Conservation (phyloP, 2,329 filamentous ascomycete genomes). For the Fusarium fujikuroi region DNA sequence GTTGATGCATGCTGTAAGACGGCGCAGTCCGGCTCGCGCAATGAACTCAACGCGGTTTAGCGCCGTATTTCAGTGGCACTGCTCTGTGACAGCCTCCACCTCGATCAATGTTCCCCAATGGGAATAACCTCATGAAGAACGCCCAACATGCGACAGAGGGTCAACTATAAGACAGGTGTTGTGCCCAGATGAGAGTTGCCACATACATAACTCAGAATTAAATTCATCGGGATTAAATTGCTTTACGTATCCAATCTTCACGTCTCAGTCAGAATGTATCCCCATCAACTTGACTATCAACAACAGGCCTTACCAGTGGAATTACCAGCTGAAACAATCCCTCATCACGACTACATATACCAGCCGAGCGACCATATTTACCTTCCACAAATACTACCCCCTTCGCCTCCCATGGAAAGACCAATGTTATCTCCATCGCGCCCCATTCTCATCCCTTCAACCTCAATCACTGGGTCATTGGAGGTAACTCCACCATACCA, state of each 20-base stretch:
- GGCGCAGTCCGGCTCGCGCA: conserved; percentile 12
- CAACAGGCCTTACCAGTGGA: neutral
- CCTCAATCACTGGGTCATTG: conserved; percentile 1
- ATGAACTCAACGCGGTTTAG: conserved; percentile 11
- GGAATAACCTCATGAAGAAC: conserved; percentile 4
- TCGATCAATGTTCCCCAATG: conserved; percentile 21
- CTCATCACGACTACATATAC: neutral
- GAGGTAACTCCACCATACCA: conserved; percentile 12
- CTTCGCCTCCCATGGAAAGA: too few species aligned
- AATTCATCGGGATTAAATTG: neutral
- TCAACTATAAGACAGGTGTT: neutral
- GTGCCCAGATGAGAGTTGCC: neutral
- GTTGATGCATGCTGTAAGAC: neutral
- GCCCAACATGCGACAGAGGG: neutral
- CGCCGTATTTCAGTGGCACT: neutral
- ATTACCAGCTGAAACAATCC: neutral
- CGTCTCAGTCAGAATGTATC: neutral
- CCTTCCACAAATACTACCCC: neutral
- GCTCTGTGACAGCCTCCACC: neutral
- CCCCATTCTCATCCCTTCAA: conserved; percentile 11
- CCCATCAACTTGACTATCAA: neutral
- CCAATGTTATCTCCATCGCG: neutral
- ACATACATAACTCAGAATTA: neutral
- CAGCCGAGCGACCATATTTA: neutral
- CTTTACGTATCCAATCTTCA: too few species aligned